Evolutionary conservation across 2,329 filamentous ascomycete species (phyloP).

Genomic region (Fusarium dimerum): DNA sequence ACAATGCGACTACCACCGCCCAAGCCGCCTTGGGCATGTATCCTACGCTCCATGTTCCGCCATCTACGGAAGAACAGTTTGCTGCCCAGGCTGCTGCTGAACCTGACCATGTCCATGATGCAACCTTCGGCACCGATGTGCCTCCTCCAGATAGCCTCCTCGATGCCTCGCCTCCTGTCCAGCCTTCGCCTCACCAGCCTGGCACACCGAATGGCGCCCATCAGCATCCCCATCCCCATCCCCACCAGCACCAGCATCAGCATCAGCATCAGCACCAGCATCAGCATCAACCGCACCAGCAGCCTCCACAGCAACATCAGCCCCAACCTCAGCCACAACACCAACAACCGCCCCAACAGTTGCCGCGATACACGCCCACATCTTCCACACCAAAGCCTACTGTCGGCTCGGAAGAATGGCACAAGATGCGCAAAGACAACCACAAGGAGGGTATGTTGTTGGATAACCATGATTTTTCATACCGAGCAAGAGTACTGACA

Average conservation of each 20-base stretch:
- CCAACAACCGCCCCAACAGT: no score
- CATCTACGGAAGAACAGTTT: constrained; percentile 61
- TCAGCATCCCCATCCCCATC: constrained; percentile 14
- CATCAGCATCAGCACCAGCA: no score
- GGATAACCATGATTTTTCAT: not conserved
- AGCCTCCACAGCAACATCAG: no score
- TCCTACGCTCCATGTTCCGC: constrained; percentile 59
- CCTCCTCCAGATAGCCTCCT: constrained; percentile 34
- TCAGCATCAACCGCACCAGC: no score
- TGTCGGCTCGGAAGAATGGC: constrained; percentile 97
- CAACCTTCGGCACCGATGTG: constrained; percentile 35
- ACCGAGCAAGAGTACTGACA: constrained; percentile 22
- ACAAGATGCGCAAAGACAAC: constrained; percentile 94
- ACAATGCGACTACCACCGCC: constrained; percentile 59
- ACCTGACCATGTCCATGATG: constrained; percentile 36
- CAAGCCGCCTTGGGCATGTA: constrained; percentile 62
- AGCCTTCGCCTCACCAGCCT: constrained; percentile 31
- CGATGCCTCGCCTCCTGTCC: constrained; percentile 26
- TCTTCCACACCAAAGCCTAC: constrained; percentile 68
- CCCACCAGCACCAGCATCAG: no score
- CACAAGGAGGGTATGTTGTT: constrained; percentile 94
- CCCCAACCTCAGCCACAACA: no score
- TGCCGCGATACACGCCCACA: constrained; percentile 37
- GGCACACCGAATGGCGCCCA: constrained; percentile 44
- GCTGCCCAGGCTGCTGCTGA: constrained; percentile 50